A percentile compares a stretch with the other conserved stretches of the same genome.
phyloP scores from a whole-genome alignment of 371 early-diverging fungal genomes.

The Haplosporangium sp. region DNA sequence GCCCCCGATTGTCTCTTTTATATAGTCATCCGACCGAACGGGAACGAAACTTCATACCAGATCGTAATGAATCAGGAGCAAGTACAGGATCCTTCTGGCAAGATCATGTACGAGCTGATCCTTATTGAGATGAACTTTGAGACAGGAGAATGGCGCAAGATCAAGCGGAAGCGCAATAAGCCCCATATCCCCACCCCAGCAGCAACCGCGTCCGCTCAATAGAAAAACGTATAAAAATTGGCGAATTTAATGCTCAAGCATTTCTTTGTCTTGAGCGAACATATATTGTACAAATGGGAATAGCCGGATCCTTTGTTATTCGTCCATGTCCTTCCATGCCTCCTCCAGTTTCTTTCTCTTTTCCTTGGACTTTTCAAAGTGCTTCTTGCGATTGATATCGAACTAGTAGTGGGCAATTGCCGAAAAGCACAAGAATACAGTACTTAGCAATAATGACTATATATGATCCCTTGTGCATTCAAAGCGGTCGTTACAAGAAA shows the following conservation, averaged over 20 bases:
- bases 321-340: constrained; percentile 52
- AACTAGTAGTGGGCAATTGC: constrained; percentile 18
- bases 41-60: constrained; percentile 39
- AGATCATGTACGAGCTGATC: constrained; percentile 52
- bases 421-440: neutral
- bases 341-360: constrained; percentile 38
- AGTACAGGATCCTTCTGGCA: constrained; percentile 38
- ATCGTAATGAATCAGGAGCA: constrained; percentile 57
- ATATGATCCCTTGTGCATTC: neutral
- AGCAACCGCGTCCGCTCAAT: neutral
- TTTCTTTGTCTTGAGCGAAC: neutral
- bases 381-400: constrained; percentile 44
- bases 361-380: constrained; percentile 45
- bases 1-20: neutral
- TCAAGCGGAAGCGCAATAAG: constrained; percentile 35
- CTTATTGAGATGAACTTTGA: constrained; percentile 59
- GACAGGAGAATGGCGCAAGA: constrained; percentile 58
- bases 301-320: constrained; percentile 11
- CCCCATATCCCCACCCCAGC: neutral
- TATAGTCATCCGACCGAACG: constrained; percentile 39
- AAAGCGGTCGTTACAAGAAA: neutral
- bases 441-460: no score
- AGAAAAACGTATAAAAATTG: neutral
- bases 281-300: neutral
- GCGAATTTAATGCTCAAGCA: neutral